Evolutionary conservation across 371 early-diverging fungal species (phyloP).

Genomic region (Coemansia sp.): DNA sequence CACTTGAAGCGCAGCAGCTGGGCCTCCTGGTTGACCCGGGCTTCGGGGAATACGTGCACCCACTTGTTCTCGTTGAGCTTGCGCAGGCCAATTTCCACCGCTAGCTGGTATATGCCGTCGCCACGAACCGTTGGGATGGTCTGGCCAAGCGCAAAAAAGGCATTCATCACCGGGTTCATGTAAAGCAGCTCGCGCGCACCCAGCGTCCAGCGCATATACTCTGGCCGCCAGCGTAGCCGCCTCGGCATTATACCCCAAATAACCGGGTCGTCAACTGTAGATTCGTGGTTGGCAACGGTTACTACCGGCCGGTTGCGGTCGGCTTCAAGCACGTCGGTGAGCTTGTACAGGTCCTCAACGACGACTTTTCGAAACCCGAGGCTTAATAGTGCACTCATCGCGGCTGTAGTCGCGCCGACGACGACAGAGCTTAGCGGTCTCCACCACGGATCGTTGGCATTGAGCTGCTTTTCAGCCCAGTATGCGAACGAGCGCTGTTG

Average conservation of each 20-base stretch:
- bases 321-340: slow-evolving; percentile 58
- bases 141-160: slow-evolving; percentile 78
- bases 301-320: slow-evolving; percentile 63
- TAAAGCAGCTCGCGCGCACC: slow-evolving; percentile 87
- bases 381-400: slow-evolving; percentile 59
- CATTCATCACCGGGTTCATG: slow-evolving; percentile 63
- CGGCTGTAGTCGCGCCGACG: slow-evolving; percentile 53
- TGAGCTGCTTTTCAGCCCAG: slow-evolving; percentile 41
- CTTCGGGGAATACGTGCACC: slow-evolving; percentile 89
- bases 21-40: slow-evolving; percentile 67
- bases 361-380: slow-evolving; percentile 56
- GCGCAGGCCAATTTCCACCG: slow-evolving; percentile 72
- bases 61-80: slow-evolving; percentile 61
- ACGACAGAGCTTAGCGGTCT: slow-evolving; percentile 52
- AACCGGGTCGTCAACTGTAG: slow-evolving; percentile 78
- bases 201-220: slow-evolving; percentile 75
- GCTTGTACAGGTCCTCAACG: slow-evolving; percentile 61
- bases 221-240: slow-evolving; percentile 52
- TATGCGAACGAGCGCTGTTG: slow-evolving; percentile 44
- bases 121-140: slow-evolving; percentile 84
- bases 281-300: slow-evolving; percentile 62
- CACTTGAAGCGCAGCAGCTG: slow-evolving; percentile 78
- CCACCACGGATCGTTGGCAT: slow-evolving; percentile 53
- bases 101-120: slow-evolving; percentile 82
- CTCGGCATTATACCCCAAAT: slow-evolving; percentile 76